Base-by-base conservation (phyloP, 2,329 filamentous ascomycete species). In the Trichoderma asperellum region DNA sequence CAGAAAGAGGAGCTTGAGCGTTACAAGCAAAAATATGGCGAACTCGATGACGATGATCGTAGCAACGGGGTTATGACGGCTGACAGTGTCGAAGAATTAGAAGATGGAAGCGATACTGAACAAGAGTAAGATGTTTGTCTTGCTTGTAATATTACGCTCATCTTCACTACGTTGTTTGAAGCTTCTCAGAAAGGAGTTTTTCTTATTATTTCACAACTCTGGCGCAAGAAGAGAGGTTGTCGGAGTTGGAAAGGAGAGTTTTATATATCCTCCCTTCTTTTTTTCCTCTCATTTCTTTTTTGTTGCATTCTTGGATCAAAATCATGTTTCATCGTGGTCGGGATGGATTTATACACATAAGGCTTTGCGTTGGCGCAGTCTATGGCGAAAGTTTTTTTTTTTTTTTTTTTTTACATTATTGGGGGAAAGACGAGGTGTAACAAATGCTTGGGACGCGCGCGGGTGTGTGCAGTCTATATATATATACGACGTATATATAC, bases 1-100 rank as follows among this genome's bases (percentile, higher is more conserved):
- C 88, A 92, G 76, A 80, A 93, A 69, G 83, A 83, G 35, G 88
- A 94, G 76, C 82, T 94, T 59, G 83, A 88, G 76, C 80, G 79
- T 69, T 90, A 91, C 78, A 89, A 86, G 75, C 81, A 81, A 35
- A 81, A 77, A 61, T 88, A 83, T 71, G 87, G 87, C 52, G 78
- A 81, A 5, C 75, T 88, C 40, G 74, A 74, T 18, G 73, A 57
- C 2, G 27, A 43, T n/a, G 52, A 47, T 18, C 69, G 29, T 35
- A 70, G 18, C 52, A 72, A 72, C 7, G 76, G 77, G 62, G 75
- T 74, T 69, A 71, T 74, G 18, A 71, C 66, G 11, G 76, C 76
- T 8, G 76, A 78, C 21, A 74, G 75, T 34, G 74, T 76, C 64
- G 77, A 78, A 69, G 70, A 32, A 27, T 34, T 40, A 5, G 35